These are phyloP conservation scores for Nicotiana otophora DNA, from an alignment of 257 asterid genomes.

Conservation along the genomic window DNA sequence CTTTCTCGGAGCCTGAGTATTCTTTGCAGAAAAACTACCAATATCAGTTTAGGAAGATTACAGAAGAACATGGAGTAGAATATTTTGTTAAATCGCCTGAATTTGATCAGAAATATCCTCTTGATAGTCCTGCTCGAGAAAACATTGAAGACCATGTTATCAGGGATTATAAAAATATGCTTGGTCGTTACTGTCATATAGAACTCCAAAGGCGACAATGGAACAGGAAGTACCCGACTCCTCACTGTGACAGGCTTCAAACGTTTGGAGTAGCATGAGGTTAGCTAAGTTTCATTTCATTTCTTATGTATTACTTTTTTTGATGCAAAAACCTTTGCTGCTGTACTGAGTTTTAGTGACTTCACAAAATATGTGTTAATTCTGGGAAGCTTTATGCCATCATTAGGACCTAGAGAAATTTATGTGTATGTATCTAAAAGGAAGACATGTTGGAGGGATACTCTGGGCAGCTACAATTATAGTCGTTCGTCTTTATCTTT, in stretches of 20 bases:
- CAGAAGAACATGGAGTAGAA: constrained; percentile 67
- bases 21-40: constrained; percentile 80
- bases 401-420: background rate
- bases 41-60: constrained; percentile 66
- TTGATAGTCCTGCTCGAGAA: constrained; percentile 51
- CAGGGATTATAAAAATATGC: constrained; percentile 75
- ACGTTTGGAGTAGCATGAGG: constrained; percentile 67
- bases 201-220: constrained; percentile 98
- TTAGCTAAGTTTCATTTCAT: constrained; percentile 20
- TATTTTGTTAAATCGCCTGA: constrained; percentile 69
- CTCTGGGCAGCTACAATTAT: background rate
- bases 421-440: too few relatives aligned
- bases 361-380: background rate
- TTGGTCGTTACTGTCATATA: constrained; percentile 84
- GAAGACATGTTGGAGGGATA: background rate
- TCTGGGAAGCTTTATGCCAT: background rate
- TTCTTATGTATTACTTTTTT: background rate
- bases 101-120: constrained; percentile 66
- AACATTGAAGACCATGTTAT: constrained; percentile 64
- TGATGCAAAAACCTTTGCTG: background rate
- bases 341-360: background rate
- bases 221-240: constrained; percentile 86
- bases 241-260: constrained; percentile 85
- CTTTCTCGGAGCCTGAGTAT: constrained; percentile 91
- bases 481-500: background rate